These are phyloP conservation scores for Fomitopsis schrenkii DNA, from an alignment of 1,284 basidiomycete genomes.

Conservation along the genomic window DNA sequence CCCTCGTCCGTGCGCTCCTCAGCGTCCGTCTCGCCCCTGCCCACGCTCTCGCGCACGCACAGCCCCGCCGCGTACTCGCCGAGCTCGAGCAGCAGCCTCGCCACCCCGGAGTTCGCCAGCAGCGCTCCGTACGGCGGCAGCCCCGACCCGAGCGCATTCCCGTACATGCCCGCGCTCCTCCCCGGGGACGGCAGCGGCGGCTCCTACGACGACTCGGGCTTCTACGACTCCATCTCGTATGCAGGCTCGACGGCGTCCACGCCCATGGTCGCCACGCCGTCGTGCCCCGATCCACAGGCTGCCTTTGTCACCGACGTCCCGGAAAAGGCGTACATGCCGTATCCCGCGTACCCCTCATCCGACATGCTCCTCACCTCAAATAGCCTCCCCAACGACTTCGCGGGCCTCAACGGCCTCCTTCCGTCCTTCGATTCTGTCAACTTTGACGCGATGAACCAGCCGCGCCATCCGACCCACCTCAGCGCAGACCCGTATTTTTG, in stretches of 20 bases:
- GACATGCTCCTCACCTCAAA: background rate
- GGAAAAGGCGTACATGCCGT: background rate
- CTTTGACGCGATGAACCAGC: background rate
- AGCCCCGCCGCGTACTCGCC: background rate
- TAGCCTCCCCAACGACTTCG: background rate
- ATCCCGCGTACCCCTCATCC: background rate
- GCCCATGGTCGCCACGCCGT: constrained; percentile 1
- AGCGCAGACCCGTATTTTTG: background rate
- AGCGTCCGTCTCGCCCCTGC: background rate
- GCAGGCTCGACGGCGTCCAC: background rate
- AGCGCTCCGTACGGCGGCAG: background rate
- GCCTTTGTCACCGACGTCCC: background rate
- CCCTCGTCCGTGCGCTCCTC: background rate
- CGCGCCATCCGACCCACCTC: background rate
- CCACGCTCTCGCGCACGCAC: background rate
- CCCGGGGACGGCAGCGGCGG: background rate
- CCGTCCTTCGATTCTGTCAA: background rate
- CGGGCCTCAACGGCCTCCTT: background rate
- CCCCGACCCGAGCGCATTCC: background rate
- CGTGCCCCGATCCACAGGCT: background rate
- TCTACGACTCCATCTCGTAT: background rate
- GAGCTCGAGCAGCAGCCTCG: background rate
- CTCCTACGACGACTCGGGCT: background rate
- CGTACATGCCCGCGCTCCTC: background rate
- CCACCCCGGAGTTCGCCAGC: background rate